Conservation (phyloP, 805 yeast genomes). For the Metschnikowia arizonensis region DNA sequence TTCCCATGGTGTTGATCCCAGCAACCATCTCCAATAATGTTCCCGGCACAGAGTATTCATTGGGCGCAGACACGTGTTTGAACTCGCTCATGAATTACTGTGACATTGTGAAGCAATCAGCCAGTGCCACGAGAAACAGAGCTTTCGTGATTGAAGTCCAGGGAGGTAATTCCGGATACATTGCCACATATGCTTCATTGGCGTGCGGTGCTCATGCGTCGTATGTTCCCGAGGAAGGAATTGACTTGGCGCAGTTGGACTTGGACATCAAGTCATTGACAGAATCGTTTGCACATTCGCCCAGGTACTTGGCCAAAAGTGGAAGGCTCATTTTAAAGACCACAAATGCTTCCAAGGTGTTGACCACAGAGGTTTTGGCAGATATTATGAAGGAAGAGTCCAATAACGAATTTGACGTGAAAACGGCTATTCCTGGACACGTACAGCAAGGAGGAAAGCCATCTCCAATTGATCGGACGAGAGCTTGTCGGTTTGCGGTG, state of each 20-base stretch:
- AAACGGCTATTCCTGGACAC: slow-evolving; percentile 81
- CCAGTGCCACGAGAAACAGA: slow-evolving; percentile 73
- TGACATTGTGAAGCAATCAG: slow-evolving; percentile 75
- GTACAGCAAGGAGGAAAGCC: slow-evolving; percentile 84
- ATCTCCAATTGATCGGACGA: slow-evolving; percentile 70
- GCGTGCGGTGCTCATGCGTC: slow-evolving; percentile 72
- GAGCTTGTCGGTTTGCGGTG: slow-evolving; percentile 68
- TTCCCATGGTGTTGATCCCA: slow-evolving; percentile 75
- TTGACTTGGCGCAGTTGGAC: slow-evolving; percentile 55
- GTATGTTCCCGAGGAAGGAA: slow-evolving; percentile 72
- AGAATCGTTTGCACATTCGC: slow-evolving; percentile 54
- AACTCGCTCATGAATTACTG: slow-evolving; percentile 68
- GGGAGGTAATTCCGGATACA: slow-evolving; percentile 81
- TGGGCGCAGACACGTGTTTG: slow-evolving; percentile 73
- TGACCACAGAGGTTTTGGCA: slow-evolving; percentile 65
- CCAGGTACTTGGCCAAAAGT: slow-evolving; percentile 57
- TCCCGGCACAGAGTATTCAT: slow-evolving; percentile 76
- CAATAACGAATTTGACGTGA: slow-evolving; percentile 64
- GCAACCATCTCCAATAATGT: slow-evolving; percentile 79
- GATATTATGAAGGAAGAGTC: slow-evolving; percentile 63
- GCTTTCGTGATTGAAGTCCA: slow-evolving; percentile 80
- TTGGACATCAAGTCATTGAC: slow-evolving; percentile 61
- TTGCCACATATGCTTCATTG: slow-evolving; percentile 65
- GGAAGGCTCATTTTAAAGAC: slow-evolving; percentile 70
- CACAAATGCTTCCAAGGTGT: slow-evolving; percentile 64